Base-by-base conservation (phyloP, 148 eudicot genomes). In the Suaeda aralocaspica region DNA sequence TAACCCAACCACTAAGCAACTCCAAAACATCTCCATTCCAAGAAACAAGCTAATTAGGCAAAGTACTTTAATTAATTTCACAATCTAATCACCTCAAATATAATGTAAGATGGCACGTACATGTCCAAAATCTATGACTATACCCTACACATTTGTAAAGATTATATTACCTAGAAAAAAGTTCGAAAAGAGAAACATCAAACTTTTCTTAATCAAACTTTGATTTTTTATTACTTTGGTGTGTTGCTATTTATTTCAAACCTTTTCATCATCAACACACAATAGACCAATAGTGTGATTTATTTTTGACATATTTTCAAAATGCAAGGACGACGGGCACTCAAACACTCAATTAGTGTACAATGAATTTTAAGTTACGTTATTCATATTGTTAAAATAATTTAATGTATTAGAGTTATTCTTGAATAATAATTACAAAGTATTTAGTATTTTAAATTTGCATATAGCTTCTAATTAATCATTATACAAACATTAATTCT, bases 1-100 rank as follows among this genome's bases (percentile, higher is more conserved):
- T 62, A 71, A 34, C 68, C 55, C 49, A 36, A 50, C 59, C 13
- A 59, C 53, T 34, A 34, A 15, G 74, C 36, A 51, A 72, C n/a
- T 63, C 33, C 34, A 50, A 63, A 51, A 50, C 51, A 63, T 25
- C 75, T 28, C 66, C 45, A 50, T 60, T 72, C 68, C 39, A 72
- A 59, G 61, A 72, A 72, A 51, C 68, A 63, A 36, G 21, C 67
- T 46, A 8, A n/a, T n/a, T n/a, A 50, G 55, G 15, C 10, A 10
- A 22, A 22, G 45, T 51, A 33, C 59, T 4, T 68, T 33, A 50
- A 60, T 50, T 39, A 50, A 72, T 33, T 10, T 46, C 2, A 63
- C 22, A 41, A 63, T 24, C 75, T 12, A 71, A 71, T 62, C 59
- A 71, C 16, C 61, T 33, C 59, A 68, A 34, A 25, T 26, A 41